Evolutionary conservation across 139 green algal genomes (phyloP).

Genomic region (Trebouxia sp.): DNA sequence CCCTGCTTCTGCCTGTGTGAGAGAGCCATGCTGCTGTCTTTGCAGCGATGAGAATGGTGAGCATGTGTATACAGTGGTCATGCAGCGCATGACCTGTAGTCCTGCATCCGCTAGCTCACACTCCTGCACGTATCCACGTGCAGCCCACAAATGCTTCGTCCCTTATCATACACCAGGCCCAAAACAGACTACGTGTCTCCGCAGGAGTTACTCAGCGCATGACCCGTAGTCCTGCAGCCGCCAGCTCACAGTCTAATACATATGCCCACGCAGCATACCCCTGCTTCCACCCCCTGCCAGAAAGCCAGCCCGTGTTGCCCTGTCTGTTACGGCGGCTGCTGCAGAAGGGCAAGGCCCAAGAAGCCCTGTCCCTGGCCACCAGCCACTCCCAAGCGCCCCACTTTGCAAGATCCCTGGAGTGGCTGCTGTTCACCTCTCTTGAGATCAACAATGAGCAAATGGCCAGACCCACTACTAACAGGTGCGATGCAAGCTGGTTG

Average conservation of each 20-base stretch:
- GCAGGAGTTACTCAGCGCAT: slow-evolving; percentile 67
- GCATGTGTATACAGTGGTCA: too few relatives aligned
- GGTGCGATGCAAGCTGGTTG: background rate
- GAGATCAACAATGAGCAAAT: slow-evolving; percentile 67
- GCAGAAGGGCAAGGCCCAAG: slow-evolving; percentile 51
- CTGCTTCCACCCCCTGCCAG: slow-evolving; percentile 81
- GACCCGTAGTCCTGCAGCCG: slow-evolving; percentile 44
- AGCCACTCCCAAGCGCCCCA: slow-evolving; percentile 67
- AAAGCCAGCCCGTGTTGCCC: slow-evolving; percentile 91
- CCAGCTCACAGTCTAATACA: background rate
- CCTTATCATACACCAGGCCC: too few relatives aligned
- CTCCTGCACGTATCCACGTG: too few relatives aligned
- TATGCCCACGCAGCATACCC: slow-evolving; percentile 40
- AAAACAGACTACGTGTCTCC: background rate
- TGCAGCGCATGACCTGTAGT: too few relatives aligned
- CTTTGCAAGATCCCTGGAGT: slow-evolving; percentile 91
- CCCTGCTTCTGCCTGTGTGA: too few relatives aligned
- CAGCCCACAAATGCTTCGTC: background rate
- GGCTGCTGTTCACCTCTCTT: slow-evolving; percentile 94
- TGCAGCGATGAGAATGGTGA: too few relatives aligned
- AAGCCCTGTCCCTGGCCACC: slow-evolving; percentile 65
- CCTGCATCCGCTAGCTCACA: too few relatives aligned
- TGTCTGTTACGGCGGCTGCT: slow-evolving; percentile 91
- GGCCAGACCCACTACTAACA: background rate
- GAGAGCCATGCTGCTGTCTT: too few relatives aligned